These are phyloP conservation scores for Primulina eburnea DNA, from an alignment of 257 asterid species.

Conservation along the genomic window DNA sequence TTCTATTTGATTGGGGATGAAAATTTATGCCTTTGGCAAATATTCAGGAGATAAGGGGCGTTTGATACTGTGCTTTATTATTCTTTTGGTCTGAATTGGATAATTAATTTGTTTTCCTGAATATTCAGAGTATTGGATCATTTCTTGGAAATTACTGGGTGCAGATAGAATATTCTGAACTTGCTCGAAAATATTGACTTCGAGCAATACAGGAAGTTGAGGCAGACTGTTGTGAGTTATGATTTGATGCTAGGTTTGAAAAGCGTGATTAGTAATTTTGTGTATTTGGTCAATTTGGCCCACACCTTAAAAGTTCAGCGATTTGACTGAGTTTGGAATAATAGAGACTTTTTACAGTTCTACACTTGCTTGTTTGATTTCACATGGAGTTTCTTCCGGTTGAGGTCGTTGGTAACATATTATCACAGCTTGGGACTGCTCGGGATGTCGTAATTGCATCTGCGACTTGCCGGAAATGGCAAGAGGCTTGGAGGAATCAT, in stretches of 20 bases:
- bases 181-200: no score
- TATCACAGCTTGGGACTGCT: constrained; percentile 76
- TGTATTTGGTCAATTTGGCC: no score
- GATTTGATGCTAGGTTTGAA: no score
- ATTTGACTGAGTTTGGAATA: no score
- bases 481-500: constrained; percentile 77
- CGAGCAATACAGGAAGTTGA: no score
- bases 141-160: constrained; percentile 11
- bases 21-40: constrained; percentile 3
- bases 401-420: constrained; percentile 85
- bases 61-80: constrained; percentile 17
- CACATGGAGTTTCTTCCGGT: constrained; percentile 82
- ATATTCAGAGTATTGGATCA: constrained; percentile 15
- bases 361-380: constrained; percentile 24
- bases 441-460: constrained; percentile 84
- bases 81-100: constrained; percentile 9
- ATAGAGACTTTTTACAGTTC: no score
- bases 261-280: no score
- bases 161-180: constrained; percentile 15
- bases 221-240: no score
- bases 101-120: constrained; percentile 12
- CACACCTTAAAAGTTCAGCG: no score
- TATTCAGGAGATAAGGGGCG: constrained; percentile 13
- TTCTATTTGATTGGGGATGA: constrained; percentile 19
- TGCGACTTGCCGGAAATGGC: constrained; percentile 82